Evolutionary conservation across 2,329 filamentous ascomycete genomes (phyloP), one percentile per base, ranked within the genome.

Genomic region (Diaporthe helianthi): DNA sequence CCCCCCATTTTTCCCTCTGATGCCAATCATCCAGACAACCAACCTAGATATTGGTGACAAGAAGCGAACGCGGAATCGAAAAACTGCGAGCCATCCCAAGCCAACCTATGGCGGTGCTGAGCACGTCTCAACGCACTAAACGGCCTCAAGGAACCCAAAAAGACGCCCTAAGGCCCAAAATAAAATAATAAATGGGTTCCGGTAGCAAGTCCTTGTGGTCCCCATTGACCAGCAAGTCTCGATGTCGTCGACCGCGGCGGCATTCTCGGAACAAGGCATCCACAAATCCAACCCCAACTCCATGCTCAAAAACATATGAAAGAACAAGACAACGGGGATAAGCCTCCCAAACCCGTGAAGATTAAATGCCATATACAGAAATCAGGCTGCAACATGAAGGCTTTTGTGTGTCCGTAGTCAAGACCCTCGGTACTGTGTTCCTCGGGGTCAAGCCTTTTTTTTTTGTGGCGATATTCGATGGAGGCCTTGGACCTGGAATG

Each of bases 241-340:
- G 22, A 44, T 26, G 29, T 49, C 29, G 5, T 61, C 22, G 19
- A 33, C 58, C 38, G 7, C 33, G 41, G 36, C n/a, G 22, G 64
- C 24, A 44, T 38, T n/a, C 19, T 41, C 36, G 47, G 7, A 53
- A n/a, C 9, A 26, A 55, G 24, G 31, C 41, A 52, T 49, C 64
- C 52, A 47, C 41, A 49, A 33, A 38, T 19, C 68, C 55, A 24
- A 22, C 67, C 65, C 71, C 65, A 74, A 74, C 73, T 73, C 73
- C 73, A 46, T 72, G 72, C 73, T 74, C 61, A 66, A 66, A 58
- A 68, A 72, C 65, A 71, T 65, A 70, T 46, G 53, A 67, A 33
- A 61, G 67, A 49, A 26, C 15, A 51, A 58, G 49, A 38, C 33
- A 44, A 67, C 19, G 58, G 58, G 44, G 58, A 52, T 52, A 65